These are phyloP conservation scores for Candida railenensis DNA, from an alignment of 805 yeast genomes.

Conservation along the genomic window DNA sequence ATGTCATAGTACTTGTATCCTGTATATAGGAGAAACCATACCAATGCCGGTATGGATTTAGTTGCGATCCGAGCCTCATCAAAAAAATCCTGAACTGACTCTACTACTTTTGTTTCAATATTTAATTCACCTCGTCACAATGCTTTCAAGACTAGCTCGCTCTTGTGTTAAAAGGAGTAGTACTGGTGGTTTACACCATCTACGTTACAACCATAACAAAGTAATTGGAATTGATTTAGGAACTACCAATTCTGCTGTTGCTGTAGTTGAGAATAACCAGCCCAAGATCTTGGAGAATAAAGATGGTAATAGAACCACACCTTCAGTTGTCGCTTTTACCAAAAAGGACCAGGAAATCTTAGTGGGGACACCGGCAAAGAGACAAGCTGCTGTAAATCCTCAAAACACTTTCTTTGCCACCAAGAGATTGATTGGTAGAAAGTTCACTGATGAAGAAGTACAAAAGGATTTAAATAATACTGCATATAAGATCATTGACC, in stretches of 20 bases:
- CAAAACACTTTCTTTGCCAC: conserved; percentile 81
- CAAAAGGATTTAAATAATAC: conserved; percentile 62
- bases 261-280: conserved; percentile 62
- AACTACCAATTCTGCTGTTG: conserved; percentile 85
- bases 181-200: not conserved
- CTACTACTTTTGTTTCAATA: too few relatives aligned
- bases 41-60: too few relatives aligned
- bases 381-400: conserved; percentile 76
- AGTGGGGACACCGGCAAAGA: conserved; percentile 68
- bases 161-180: not conserved
- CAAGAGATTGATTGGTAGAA: conserved; percentile 75
- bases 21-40: too few relatives aligned
- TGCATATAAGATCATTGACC: conserved; percentile 62
- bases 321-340: conserved; percentile 71
- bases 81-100: too few relatives aligned
- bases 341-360: conserved; percentile 40
- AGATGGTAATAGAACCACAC: conserved; percentile 79
- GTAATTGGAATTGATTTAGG: conserved; percentile 84
- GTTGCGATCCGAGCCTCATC: too few relatives aligned
- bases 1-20: too few relatives aligned
- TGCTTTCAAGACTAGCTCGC: not conserved
- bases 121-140: not conserved
- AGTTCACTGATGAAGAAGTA: conserved; percentile 65
- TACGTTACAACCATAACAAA: conserved; percentile 15
- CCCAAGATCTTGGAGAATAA: conserved; percentile 72